Percentiles rank a stretch among this genome's conserved stretches.
Conservation (phyloP, 306 rosid genomes). For the Arachis hypogaea region DNA sequence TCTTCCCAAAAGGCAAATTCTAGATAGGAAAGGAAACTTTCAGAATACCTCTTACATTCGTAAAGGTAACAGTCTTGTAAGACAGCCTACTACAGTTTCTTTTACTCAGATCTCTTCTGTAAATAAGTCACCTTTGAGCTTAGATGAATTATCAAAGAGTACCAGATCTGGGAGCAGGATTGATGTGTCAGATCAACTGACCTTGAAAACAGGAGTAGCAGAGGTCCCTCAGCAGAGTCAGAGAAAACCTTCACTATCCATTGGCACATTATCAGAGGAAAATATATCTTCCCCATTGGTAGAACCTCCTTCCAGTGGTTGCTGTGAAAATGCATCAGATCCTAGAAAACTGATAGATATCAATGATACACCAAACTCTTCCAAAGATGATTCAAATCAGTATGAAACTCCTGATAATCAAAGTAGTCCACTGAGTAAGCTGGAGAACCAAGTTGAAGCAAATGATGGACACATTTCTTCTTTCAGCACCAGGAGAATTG, state of each 20-base stretch:
- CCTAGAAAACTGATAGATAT: conserved; percentile 42
- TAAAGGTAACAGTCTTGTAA: conserved; percentile 89
- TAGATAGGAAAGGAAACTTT: conserved; percentile 51
- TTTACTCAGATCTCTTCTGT: conserved; percentile 47
- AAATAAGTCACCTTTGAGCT: conserved; percentile 48
- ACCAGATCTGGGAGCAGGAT: conserved; percentile 49
- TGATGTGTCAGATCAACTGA: conserved; percentile 45
- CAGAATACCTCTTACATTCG: conserved; percentile 82
- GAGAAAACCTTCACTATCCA: conserved; percentile 44
- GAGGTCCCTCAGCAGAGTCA: conserved; percentile 52
- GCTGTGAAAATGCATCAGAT: conserved; percentile 50
- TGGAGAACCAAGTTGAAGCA: conserved; percentile 53
- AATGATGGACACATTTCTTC: conserved; percentile 48
- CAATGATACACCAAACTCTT: conserved; percentile 45
- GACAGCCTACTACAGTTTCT: conserved; percentile 64
- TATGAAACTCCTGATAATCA: conserved; percentile 54
- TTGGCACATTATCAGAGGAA: conserved; percentile 50
- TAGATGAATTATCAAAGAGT: conserved; percentile 50
- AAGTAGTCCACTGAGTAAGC: conserved; percentile 41
- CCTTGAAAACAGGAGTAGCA: conserved; percentile 42
- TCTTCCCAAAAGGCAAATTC: conserved; percentile 57
- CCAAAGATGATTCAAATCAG: conserved; percentile 47
- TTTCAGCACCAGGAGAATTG: conserved; percentile 57
- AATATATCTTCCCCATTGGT: conserved; percentile 43
- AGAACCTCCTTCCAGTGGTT: conserved; percentile 53